phyloP scores from a whole-genome alignment of 352 stramenopile genomes.

The Phytophthora citricola region DNA sequence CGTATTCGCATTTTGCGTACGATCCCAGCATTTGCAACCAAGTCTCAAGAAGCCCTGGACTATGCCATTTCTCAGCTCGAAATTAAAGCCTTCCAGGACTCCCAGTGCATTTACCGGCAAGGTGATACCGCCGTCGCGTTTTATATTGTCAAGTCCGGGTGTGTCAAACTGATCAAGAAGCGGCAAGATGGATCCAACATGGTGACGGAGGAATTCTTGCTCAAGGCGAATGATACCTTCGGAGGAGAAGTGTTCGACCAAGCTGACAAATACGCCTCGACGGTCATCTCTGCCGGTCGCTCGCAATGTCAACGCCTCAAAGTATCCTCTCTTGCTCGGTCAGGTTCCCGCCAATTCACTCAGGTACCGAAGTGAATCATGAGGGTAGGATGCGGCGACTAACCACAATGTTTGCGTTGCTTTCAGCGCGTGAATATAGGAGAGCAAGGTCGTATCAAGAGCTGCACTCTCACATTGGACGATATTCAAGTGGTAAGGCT shows the following conservation, averaged over 20 bases:
- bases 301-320: conserved; percentile 76
- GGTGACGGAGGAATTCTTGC: conserved; percentile 51
- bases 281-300: conserved; percentile 64
- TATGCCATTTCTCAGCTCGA: conserved; percentile 76
- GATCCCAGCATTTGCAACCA: conserved; percentile 59
- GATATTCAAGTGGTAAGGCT: conserved; percentile 69
- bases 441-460: conserved; percentile 53
- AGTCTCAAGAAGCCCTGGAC: conserved; percentile 72
- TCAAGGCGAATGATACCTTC: conserved; percentile 84
- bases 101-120: conserved; percentile 66
- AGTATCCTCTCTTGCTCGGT: conserved; percentile 55
- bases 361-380: conserved; percentile 32
- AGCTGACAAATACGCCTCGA: conserved; percentile 55
- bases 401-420: conserved; percentile 7
- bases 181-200: conserved; percentile 38
- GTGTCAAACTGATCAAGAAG: conserved; percentile 74
- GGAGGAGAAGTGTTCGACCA: conserved; percentile 69
- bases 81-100: conserved; percentile 79
- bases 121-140: conserved; percentile 64
- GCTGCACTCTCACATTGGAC: conserved; percentile 58
- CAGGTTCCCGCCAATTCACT: conserved; percentile 64
- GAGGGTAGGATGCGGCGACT: neutral
- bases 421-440: conserved; percentile 58
- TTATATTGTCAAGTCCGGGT: conserved; percentile 83
- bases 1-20: conserved; percentile 71